Percentiles rank a stretch among this genome's conserved stretches.
phyloP scores from a whole-genome alignment of 805 yeast genomes.

The Schizosaccharomyces japonicus region DNA sequence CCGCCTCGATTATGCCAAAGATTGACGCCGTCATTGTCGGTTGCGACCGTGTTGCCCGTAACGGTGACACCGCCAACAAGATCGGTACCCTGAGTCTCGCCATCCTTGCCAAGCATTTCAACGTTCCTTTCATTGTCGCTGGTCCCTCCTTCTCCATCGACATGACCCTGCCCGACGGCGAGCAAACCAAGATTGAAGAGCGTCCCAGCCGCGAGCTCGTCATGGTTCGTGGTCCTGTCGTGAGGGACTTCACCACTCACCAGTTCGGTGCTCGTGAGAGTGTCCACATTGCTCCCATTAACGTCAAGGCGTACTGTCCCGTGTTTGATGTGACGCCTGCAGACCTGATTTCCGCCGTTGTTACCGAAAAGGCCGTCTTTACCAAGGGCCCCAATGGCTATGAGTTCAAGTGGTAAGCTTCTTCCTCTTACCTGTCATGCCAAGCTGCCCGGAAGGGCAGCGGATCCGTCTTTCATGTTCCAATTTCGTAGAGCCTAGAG shows the following conservation, averaged over 20 bases:
- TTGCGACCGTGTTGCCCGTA: constrained; percentile 76
- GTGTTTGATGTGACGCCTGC: constrained; percentile 86
- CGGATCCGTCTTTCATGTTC: too few relatives aligned
- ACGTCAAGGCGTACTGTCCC: constrained; percentile 81
- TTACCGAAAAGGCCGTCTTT: constrained; percentile 33
- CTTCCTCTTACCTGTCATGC: too few relatives aligned
- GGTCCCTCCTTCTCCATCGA: constrained; percentile 90
- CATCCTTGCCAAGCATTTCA: constrained; percentile 38
- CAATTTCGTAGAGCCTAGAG: too few relatives aligned
- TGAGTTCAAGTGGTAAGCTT: too few relatives aligned
- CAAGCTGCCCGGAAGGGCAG: too few relatives aligned
- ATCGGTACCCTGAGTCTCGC: constrained; percentile 87
- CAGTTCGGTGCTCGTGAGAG: constrained; percentile 19
- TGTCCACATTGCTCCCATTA: constrained; percentile 66
- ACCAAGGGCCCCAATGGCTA: too few relatives aligned
- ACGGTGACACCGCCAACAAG: constrained; percentile 92
- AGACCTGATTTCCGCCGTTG: constrained; percentile 59
- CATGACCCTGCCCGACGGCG: constrained; percentile 38
- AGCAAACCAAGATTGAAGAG: constrained; percentile 61
- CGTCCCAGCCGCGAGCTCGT: constrained; percentile 65
- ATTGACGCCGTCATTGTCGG: constrained; percentile 77
- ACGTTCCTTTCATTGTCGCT: constrained; percentile 70
- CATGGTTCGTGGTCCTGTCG: constrained; percentile 42
- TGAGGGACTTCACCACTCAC: constrained; percentile 13
- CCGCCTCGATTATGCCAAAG: constrained; percentile 58